Conservation (phyloP, 805 yeast species). For the Yarrowia deformans region DNA sequence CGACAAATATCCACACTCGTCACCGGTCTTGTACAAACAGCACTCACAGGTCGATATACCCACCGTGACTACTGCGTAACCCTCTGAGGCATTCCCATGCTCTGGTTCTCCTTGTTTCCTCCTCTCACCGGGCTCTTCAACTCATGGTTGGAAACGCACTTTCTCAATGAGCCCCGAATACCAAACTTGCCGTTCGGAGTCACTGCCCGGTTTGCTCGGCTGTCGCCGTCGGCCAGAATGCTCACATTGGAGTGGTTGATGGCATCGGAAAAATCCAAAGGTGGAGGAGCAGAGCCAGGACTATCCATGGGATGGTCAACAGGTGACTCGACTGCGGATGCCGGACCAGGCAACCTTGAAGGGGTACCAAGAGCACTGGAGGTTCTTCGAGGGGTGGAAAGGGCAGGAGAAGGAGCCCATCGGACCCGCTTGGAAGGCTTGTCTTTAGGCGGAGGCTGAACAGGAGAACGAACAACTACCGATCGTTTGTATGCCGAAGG, state of each 20-base stretch:
- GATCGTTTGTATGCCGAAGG: conserved; percentile 11
- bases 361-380: conserved; percentile 1
- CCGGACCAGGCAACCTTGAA: conserved; percentile 4
- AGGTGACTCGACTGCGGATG: conserved; percentile 6
- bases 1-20: not conserved
- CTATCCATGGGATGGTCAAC: conserved; percentile 26
- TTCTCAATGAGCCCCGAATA: conserved; percentile 23
- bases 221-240: conserved; percentile 11
- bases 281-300: conserved; percentile 18
- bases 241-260: conserved; percentile 2
- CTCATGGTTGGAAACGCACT: conserved; percentile 30
- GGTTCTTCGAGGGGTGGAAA: conserved; percentile 9
- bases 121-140: conserved; percentile 30
- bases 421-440: conserved; percentile 28
- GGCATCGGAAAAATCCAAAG: conserved; percentile 26
- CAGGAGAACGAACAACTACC: conserved; percentile 8
- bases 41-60: not conserved
- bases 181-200: conserved; percentile 24
- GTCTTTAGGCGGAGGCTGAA: conserved; percentile 20
- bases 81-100: conserved; percentile 26
- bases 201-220: not conserved
- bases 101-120: conserved; percentile 21
- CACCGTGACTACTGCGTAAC: not conserved
- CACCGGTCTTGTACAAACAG: not conserved
- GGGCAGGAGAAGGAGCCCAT: conserved; percentile 34